Evolutionary conservation across 441 rosid species (phyloP).

Genomic region (Dalechampia spathulata): DNA sequence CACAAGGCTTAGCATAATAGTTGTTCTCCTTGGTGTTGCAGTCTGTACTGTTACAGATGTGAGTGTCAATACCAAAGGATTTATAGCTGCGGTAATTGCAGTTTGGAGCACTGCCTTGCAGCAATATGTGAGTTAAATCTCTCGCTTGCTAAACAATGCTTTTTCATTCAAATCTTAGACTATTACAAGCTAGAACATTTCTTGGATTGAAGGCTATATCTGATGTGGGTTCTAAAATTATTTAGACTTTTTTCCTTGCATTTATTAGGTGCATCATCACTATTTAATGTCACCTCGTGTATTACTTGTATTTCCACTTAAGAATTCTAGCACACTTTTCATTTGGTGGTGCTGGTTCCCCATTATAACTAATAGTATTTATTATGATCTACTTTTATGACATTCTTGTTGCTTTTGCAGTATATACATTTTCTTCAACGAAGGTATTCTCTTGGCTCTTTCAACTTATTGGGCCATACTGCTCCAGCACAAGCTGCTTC

Average conservation of each 20-base stretch:
- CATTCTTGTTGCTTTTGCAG: conserved; percentile 34
- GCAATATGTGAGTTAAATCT: conserved; percentile 69
- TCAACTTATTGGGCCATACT: conserved; percentile 87
- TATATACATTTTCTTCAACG: conserved; percentile 92
- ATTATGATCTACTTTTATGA: not conserved
- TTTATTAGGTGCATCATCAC: too few relatives aligned
- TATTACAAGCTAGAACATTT: not conserved
- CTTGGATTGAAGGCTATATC: too few relatives aligned
- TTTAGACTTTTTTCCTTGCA: too few relatives aligned
- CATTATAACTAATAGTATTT: too few relatives aligned
- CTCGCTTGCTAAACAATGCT: not conserved
- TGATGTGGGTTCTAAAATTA: too few relatives aligned
- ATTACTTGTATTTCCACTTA: too few relatives aligned
- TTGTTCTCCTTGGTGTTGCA: conserved; percentile 92
- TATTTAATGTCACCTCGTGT: too few relatives aligned
- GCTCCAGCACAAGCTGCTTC: conserved; percentile 95
- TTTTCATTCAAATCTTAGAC: too few relatives aligned
- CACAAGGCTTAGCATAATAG: conserved; percentile 88
- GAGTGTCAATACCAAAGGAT: conserved; percentile 89
- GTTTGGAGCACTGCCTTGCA: conserved; percentile 97
- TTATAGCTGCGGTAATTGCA: conserved; percentile 76
- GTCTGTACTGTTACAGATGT: conserved; percentile 98
- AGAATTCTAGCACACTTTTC: too few relatives aligned
- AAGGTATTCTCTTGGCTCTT: conserved; percentile 81
- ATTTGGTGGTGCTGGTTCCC: too few relatives aligned